phyloP scores from a whole-genome alignment of 2,329 filamentous ascomycete genomes.

The Aspergillus fumigatiaffinis region DNA sequence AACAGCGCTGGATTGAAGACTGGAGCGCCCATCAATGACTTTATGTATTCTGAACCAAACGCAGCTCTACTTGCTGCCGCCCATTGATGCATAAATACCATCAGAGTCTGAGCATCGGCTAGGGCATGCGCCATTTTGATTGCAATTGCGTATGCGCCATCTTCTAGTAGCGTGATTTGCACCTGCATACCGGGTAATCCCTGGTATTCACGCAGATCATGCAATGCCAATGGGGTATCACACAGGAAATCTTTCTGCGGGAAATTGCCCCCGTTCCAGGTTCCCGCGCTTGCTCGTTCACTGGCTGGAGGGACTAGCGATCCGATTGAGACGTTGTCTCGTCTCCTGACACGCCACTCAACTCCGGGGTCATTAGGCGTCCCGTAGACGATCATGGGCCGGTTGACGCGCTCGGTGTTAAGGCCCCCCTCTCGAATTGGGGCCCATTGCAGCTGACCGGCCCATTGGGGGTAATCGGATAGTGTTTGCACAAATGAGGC shows the following conservation, averaged over 20 bases:
- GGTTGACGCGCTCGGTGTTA: conserved; percentile 10
- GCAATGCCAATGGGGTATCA: conserved; percentile 28
- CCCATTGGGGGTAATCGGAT: conserved; percentile 11
- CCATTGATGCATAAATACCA: conserved; percentile 45
- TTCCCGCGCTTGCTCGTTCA: neutral
- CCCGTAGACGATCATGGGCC: conserved; percentile 5
- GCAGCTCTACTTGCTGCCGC: conserved; percentile 11
- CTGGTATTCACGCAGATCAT: conserved; percentile 22
- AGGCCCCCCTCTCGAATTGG: neutral
- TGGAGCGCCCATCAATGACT: conserved; percentile 13
- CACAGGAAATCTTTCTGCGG: conserved; percentile 15
- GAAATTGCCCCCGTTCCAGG: conserved; percentile 1
- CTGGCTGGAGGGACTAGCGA: neutral
- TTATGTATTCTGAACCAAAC: too few species aligned
- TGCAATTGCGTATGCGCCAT: conserved; percentile 41
- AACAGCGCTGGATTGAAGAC: conserved; percentile 42
- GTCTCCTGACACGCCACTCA: neutral
- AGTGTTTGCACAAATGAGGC: conserved; percentile 12
- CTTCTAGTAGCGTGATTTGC: conserved; percentile 41
- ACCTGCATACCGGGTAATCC: conserved; percentile 31
- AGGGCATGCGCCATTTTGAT: conserved; percentile 44
- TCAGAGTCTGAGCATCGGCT: conserved; percentile 43
- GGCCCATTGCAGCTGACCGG: conserved; percentile 13
- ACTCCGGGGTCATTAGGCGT: conserved; percentile 3
- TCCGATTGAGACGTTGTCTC: neutral